These are phyloP conservation scores for Suillus spraguei DNA, from an alignment of 768 basidiomycete species.

Conservation along the genomic window DNA sequence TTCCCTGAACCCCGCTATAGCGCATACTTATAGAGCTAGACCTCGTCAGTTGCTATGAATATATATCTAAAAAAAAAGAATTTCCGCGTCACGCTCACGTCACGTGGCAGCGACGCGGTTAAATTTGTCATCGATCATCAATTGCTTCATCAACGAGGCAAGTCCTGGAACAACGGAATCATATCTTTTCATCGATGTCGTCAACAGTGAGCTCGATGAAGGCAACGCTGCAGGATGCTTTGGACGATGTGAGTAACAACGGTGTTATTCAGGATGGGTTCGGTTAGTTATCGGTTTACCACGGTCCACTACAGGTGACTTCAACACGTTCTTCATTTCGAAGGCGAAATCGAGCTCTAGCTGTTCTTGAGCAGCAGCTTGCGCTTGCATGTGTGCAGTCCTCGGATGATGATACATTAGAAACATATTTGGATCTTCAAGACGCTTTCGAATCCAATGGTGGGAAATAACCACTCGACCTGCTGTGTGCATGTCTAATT, in stretches of 20 bases:
- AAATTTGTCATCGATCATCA: constrained; percentile 15
- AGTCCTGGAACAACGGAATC: background rate
- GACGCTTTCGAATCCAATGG: constrained; percentile 84
- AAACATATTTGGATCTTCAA: constrained; percentile 66
- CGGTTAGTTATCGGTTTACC: constrained; percentile 14
- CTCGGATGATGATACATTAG: constrained; percentile 47
- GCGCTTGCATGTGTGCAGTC: constrained; percentile 49
- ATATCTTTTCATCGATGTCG: constrained; percentile 6
- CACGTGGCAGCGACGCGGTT: constrained; percentile 35
- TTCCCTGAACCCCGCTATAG: too few relatives aligned
- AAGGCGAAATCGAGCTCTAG: constrained; percentile 56
- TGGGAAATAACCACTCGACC: constrained; percentile 36
- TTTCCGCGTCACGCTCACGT: constrained; percentile 22
- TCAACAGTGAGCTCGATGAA: constrained; percentile 37
- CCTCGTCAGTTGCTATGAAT: too few relatives aligned
- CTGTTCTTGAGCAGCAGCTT: constrained; percentile 54
- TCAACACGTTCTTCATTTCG: constrained; percentile 61
- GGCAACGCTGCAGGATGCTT: constrained; percentile 54
- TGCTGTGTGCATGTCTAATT: constrained; percentile 10
- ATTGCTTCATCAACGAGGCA: background rate
- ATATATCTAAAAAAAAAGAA: too few relatives aligned
- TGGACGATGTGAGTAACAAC: constrained; percentile 62
- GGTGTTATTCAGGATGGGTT: background rate
- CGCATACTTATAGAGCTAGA: too few relatives aligned
- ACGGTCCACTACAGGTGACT: constrained; percentile 47